Evolutionary conservation across 225 moss, liverwort and hornwort genomes (phyloP), one percentile per base, ranked within the genome.

Genomic region (Pleurozium schreberi): DNA sequence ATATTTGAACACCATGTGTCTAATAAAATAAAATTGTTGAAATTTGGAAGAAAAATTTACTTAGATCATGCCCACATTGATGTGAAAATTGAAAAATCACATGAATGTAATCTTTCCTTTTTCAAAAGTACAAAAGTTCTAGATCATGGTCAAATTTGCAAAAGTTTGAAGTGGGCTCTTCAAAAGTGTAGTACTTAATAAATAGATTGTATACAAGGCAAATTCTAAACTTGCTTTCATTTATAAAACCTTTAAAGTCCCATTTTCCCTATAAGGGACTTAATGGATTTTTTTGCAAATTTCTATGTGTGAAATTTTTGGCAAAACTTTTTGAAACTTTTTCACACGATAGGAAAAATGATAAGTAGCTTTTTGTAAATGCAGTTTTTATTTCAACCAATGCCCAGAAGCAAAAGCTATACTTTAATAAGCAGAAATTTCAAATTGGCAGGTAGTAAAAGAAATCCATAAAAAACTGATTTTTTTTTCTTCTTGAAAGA

Each of bases 121-220:
- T 53, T 53, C 8, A 53, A 38, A 25, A 38, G 15, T 77, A 38
- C 4, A 55, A 55, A 23, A 16, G 4, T 1, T 25, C 55, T 55
- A 55, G 4, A 38, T 10, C 10, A 55, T 78, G 25, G 10, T 0
- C 15, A 55, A 25, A 78, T 78, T 15, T 55, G 25, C 10, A 55
- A 78, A 78, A 38, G 38, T 10, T 2, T 25, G 53, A 38, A 55
- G 10, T 13, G 1, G 6, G 4, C 25, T 55, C 5, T 0, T 2
- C 1, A 38, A 38, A 34, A 38, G 5, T 55, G 10, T 53, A 36
- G 14, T 10, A 10, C 2, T 55, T 14, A 55, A 52, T 53, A 55
- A 13, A 34, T 50, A 75, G 2, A 53, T 4, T 0, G 3, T 6
- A 16, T 16, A n/a, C 0, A 0, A 38, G 14, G 4, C 14, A n/a